Percentiles rank a stretch among this genome's conserved stretches.
Conservation (phyloP, 768 basidiomycete genomes). For the Kwoniella sp. region DNA sequence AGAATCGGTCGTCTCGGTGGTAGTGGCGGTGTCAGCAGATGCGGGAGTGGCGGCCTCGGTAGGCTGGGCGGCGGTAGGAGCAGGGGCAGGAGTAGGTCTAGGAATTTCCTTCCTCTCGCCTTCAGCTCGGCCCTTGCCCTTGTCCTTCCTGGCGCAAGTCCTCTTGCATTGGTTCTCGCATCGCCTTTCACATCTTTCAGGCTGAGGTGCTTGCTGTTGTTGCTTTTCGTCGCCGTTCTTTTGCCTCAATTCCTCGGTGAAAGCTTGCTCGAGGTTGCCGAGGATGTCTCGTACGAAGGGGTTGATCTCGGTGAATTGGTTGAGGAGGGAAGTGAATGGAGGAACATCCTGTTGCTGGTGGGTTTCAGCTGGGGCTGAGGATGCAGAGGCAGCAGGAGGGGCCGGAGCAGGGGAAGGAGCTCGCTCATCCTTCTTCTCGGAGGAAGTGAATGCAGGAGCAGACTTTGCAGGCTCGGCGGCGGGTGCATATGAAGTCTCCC, state of each 20-base stretch:
- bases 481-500: neutral
- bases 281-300: conserved; percentile 49
- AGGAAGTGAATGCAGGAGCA: neutral
- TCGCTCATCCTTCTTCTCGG: neutral
- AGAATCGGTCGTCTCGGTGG: conserved; percentile 19
- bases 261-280: conserved; percentile 42
- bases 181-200: conserved; percentile 1
- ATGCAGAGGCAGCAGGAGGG: neutral
- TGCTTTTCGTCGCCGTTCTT: conserved; percentile 12
- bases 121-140: conserved; percentile 46
- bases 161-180: conserved; percentile 4
- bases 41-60: conserved; percentile 7
- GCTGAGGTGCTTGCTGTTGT: neutral
- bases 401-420: neutral
- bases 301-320: conserved; percentile 36
- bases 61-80: conserved; percentile 11
- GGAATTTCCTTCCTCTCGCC: conserved; percentile 34
- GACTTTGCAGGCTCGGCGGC: conserved; percentile 4
- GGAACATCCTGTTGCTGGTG: conserved; percentile 24
- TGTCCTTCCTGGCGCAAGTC: conserved; percentile 24
- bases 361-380: neutral
- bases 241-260: conserved; percentile 27
- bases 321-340: conserved; percentile 39
- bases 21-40: conserved; percentile 3
- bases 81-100: conserved; percentile 26